Conservation (phyloP, 306 rosid genomes). For the Quercus engelmannii region DNA sequence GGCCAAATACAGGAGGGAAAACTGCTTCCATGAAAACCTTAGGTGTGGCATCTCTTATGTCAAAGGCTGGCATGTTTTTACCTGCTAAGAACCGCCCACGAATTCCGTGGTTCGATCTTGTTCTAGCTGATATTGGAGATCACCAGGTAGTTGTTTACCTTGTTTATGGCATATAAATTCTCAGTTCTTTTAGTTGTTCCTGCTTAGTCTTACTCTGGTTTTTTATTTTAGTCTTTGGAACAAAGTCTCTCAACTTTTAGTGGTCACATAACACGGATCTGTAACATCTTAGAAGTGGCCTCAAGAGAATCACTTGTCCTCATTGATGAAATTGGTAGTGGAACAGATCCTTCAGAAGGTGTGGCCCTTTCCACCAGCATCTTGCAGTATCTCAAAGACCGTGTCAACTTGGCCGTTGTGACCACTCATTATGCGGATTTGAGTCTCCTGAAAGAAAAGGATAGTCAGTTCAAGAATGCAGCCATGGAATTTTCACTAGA, state of each 20-base stretch:
- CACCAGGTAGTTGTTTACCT: constrained; percentile 71
- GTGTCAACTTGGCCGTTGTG: constrained; percentile 73
- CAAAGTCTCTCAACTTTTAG: constrained; percentile 98
- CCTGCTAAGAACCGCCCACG: constrained; percentile 78
- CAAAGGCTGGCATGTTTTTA: constrained; percentile 93
- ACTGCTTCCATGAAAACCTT: constrained; percentile 91
- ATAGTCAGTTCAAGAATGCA: constrained; percentile 72
- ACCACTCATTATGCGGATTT: constrained; percentile 95
- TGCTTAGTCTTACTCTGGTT: constrained; percentile 46
- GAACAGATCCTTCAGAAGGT: constrained; percentile 99
- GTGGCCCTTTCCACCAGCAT: constrained; percentile 93
- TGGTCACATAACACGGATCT: constrained; percentile 75
- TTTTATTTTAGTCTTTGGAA: constrained; percentile 78
- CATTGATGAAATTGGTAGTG: constrained; percentile 91
- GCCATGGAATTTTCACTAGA: constrained; percentile 82
- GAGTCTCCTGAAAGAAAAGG: constrained; percentile 70
- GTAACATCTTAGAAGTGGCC: constrained; percentile 70
- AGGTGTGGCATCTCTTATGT: constrained; percentile 91
- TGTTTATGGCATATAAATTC: constrained; percentile 23
- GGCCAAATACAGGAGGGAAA: constrained; percentile 98
- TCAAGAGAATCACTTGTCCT: constrained; percentile 81
- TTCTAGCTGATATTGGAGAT: constrained; percentile 94
- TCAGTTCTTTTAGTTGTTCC: constrained; percentile 31
- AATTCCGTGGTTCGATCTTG: constrained; percentile 94
- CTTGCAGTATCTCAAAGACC: constrained; percentile 74